Evolutionary conservation across 2,329 filamentous ascomycete genomes (phyloP), one percentile per base, ranked within the genome.

Genomic region (Shiraia sp.): DNA sequence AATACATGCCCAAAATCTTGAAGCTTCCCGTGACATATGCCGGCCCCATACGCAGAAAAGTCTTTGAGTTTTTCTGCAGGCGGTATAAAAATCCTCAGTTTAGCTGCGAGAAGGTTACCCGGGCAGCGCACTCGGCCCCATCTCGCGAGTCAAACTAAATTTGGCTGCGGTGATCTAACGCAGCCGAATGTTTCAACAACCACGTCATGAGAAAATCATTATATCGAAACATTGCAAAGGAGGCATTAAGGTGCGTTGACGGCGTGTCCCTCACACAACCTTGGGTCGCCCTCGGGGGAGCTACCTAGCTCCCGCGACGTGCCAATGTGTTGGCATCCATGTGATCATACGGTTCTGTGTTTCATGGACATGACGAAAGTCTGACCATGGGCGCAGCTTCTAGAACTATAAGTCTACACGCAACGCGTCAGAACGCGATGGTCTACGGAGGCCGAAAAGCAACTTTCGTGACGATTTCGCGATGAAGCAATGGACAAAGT

Each of bases 401-500:
- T 17, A 25, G 29, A 34, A n/a, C 22, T 22, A 32, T 25, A 32
- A 23, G 9, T 37, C 33, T 28, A 29, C 33, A 37, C 35, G 44
- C 32, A 36, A 42, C 49, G 49, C 42, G 44, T 45, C 10, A 28
- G 19, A 29, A 37, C 42, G 40, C 38, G 44, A 44, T 41, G 26
- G 16, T 32, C 36, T 36, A 36, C 42, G 38, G 47, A 44, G 40
- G 29, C 33, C 31, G 28, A 40, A 42, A 53, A 45, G 42, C 32
- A 36, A 36, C 23, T 34, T 36, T 45, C 37, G 51, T 45, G 43
- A 47, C 45, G 44, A 45, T 55, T 32, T 44, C 38, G 47, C 40
- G 34, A 41, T 53, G 49, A 49, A 55, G 55, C 51, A 51, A 33
- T 52, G 47, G 42, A 38, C 30, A 46, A 57, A 52, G 40, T 34